These are phyloP conservation scores for Fusarium begoniae DNA, from an alignment of 2,329 filamentous ascomycete genomes.

Conservation along the genomic window DNA sequence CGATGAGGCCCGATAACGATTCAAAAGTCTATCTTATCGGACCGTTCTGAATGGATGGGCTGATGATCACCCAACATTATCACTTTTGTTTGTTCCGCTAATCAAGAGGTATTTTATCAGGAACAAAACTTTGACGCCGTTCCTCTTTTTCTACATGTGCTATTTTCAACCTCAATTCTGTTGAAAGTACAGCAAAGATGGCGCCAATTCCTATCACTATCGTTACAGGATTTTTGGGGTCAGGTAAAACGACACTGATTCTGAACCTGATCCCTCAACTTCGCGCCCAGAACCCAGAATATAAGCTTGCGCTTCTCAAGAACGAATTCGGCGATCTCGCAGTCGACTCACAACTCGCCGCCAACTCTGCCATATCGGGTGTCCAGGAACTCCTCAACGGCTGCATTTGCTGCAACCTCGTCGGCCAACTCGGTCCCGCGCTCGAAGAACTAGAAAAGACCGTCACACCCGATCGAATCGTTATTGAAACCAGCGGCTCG, in stretches of 20 bases:
- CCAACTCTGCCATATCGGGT: conserved; percentile 82
- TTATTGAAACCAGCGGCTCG: conserved; percentile 91
- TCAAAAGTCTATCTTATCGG: conserved; percentile 39
- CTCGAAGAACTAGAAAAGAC: conserved; percentile 74
- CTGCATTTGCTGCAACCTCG: conserved; percentile 98
- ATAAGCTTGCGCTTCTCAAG: conserved; percentile 93
- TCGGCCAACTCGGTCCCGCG: conserved; percentile 86
- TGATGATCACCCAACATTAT: conserved; percentile 27
- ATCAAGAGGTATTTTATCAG: conserved; percentile 37
- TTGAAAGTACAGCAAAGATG: conserved; percentile 53
- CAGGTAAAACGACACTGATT: conserved; percentile 95
- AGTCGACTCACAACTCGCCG: conserved; percentile 90
- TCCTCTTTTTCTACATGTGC: neutral
- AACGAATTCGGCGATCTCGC: conserved; percentile 98
- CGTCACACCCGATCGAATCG: conserved; percentile 78
- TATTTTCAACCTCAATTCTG: neutral
- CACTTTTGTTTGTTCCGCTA: conserved; percentile 7
- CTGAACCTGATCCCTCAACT: conserved; percentile 94
- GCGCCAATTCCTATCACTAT: conserved; percentile 89
- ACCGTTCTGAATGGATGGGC: conserved; percentile 28
- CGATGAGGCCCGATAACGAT: conserved; percentile 37
- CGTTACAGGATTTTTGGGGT: conserved; percentile 94
- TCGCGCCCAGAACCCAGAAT: conserved; percentile 72
- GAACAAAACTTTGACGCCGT: conserved; percentile 3
- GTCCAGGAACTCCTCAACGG: conserved; percentile 95